Evolutionary conservation across 148 eudicot genomes (phyloP).

Genomic region (Rhododendron ovatum): DNA sequence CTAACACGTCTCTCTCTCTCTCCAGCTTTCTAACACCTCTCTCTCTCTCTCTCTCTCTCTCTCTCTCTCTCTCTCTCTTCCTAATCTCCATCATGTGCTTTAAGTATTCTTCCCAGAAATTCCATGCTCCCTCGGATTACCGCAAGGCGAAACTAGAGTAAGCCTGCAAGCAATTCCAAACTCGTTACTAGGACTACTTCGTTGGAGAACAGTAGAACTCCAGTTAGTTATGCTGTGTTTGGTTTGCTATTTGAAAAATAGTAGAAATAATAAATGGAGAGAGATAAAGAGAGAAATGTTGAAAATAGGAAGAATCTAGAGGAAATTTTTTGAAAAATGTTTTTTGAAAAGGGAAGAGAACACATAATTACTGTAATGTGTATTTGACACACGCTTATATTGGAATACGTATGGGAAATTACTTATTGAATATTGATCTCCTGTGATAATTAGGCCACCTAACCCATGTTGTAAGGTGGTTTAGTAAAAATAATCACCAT

Average conservation of each 20-base stretch:
- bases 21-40: background rate
- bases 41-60: background rate
- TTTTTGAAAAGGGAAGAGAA: no score
- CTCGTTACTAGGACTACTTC: background rate
- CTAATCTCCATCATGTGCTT: background rate
- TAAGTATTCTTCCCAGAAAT: background rate
- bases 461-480: background rate
- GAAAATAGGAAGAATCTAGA: no score
- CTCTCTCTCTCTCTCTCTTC: background rate
- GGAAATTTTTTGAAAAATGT: no score
- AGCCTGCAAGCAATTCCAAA: conserved; percentile 12
- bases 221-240: no score
- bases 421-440: background rate
- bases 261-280: no score
- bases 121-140: background rate
- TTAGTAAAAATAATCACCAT: background rate
- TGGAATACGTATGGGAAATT: background rate
- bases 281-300: no score
- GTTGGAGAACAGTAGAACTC: background rate
- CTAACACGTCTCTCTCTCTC: background rate
- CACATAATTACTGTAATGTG: background rate
- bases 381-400: background rate
- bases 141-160: background rate
- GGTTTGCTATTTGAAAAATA: no score
- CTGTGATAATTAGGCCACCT: background rate